phyloP scores from a whole-genome alignment of 2,329 filamentous ascomycete genomes.

The Phialemonium atrogriseum region DNA sequence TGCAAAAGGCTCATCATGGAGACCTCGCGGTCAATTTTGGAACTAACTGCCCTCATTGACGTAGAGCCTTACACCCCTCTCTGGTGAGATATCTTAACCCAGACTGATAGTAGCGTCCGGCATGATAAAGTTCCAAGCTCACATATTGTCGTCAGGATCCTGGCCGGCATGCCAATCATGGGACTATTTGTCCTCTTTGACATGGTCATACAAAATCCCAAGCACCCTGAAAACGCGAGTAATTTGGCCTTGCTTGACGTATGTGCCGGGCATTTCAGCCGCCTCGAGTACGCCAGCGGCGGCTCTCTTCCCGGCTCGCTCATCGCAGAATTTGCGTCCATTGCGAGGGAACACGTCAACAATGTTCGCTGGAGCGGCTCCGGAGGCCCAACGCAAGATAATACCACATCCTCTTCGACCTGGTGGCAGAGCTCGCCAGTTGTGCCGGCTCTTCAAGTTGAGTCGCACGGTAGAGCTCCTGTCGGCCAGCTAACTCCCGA shows the following conservation, averaged over 20 bases:
- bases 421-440: background rate
- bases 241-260: constrained; percentile 32
- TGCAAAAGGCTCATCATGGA: constrained; percentile 13
- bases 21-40: constrained; percentile 17
- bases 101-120: too few relatives aligned
- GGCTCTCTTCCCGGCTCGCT: constrained; percentile 26
- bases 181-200: constrained; percentile 33
- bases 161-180: constrained; percentile 25
- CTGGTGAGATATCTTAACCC: constrained; percentile 18
- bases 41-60: constrained; percentile 19
- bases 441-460: too few relatives aligned
- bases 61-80: constrained; percentile 20
- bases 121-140: background rate
- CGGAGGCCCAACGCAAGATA: constrained; percentile 1
- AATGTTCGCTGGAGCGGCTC: constrained; percentile 7
- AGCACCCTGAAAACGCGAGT: constrained; percentile 20
- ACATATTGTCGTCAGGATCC: constrained; percentile 14
- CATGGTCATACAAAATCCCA: constrained; percentile 27
- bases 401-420: background rate
- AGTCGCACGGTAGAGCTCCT: too few relatives aligned
- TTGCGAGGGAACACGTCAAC: constrained; percentile 31
- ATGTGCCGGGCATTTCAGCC: constrained; percentile 31
- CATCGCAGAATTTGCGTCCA: constrained; percentile 29
- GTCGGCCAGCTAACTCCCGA: too few relatives aligned
- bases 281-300: constrained; percentile 28